phyloP scores from a whole-genome alignment of 2,329 filamentous ascomycete genomes.

The Geosmithia putterillii region DNA sequence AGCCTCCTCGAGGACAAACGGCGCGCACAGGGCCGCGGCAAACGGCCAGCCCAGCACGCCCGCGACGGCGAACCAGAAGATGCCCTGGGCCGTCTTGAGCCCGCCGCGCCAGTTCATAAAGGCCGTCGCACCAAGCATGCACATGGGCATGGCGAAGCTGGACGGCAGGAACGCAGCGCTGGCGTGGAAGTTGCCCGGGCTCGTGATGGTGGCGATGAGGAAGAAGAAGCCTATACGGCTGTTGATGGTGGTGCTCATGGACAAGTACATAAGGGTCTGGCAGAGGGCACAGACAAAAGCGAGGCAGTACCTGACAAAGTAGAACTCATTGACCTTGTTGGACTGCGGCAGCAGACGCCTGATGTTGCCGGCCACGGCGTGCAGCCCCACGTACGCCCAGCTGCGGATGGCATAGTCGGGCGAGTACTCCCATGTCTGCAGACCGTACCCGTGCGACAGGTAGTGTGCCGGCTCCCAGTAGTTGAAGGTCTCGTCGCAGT shows the following conservation, averaged over 20 bases:
- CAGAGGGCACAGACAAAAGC: conserved; percentile 68
- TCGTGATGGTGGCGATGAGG: conserved; percentile 62
- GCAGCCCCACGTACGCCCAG: conserved; percentile 79
- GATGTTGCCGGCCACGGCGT: conserved; percentile 60
- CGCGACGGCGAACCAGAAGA: conserved; percentile 83
- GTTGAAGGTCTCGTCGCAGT: conserved; percentile 98
- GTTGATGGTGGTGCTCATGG: conserved; percentile 65
- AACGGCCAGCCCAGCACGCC: conserved; percentile 92
- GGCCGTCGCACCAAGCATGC: conserved; percentile 71
- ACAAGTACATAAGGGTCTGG: conserved; percentile 70
- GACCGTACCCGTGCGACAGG: conserved; percentile 78
- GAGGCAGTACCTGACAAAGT: conserved; percentile 66
- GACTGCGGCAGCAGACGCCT: conserved; percentile 50
- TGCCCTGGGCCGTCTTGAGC: conserved; percentile 66
- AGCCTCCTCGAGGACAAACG: conserved; percentile 70
- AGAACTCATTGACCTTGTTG: conserved; percentile 66
- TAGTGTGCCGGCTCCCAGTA: conserved; percentile 98
- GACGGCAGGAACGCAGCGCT: conserved; percentile 80
- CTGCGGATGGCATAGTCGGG: conserved; percentile 89
- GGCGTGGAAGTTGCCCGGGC: conserved; percentile 88
- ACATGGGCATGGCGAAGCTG: conserved; percentile 92
- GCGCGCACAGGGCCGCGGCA: conserved; percentile 66
- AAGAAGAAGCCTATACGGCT: conserved; percentile 78
- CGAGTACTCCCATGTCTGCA: conserved; percentile 98
- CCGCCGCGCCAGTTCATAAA: conserved; percentile 87